A percentile compares a stretch with the other conserved stretches of the same genome.
phyloP scores from a whole-genome alignment of 2,329 filamentous ascomycete genomes.

The Scolecobasidium constrictum region DNA sequence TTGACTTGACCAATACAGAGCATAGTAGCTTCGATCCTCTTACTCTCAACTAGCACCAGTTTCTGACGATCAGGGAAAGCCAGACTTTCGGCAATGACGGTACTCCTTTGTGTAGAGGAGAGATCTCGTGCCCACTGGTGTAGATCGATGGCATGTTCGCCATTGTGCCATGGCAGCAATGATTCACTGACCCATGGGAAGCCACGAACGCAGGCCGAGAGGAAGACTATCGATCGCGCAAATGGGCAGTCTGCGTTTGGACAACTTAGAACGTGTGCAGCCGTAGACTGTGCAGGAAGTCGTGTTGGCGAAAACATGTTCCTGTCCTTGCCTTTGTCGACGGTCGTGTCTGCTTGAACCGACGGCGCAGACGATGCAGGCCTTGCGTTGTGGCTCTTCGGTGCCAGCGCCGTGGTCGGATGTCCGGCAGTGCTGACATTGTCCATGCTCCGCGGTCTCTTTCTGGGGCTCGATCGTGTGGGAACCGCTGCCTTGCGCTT shows the following conservation, averaged over 20 bases:
- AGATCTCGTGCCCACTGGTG: conserved; percentile 5
- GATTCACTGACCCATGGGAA: conserved; percentile 1
- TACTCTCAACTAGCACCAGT: conserved; percentile 4
- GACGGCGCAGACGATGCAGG: too few relatives aligned
- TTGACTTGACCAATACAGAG: not conserved
- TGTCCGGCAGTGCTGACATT: too few relatives aligned
- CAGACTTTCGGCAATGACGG: conserved; percentile 2
- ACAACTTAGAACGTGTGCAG: not conserved
- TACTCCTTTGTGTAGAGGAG: not conserved
- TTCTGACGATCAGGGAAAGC: conserved; percentile 3
- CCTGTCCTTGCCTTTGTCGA: too few relatives aligned
- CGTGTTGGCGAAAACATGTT: too few relatives aligned
- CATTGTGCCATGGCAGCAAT: conserved; percentile 3
- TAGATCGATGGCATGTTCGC: conserved; percentile 1
- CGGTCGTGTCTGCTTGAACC: too few relatives aligned
- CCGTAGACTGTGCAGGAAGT: not conserved
- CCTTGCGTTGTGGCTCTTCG: too few relatives aligned
- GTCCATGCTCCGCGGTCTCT: too few relatives aligned
- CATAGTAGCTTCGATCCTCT: not conserved
- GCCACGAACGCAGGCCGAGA: conserved; percentile 1
- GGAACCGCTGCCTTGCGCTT: too few relatives aligned
- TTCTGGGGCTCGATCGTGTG: not conserved
- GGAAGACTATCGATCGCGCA: conserved; percentile 3
- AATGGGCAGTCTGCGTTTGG: conserved; percentile 2
- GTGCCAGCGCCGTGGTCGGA: too few relatives aligned